Base-by-base conservation (phyloP, 1,284 basidiomycete species). In the Apiotrichum veenhuisii region DNA sequence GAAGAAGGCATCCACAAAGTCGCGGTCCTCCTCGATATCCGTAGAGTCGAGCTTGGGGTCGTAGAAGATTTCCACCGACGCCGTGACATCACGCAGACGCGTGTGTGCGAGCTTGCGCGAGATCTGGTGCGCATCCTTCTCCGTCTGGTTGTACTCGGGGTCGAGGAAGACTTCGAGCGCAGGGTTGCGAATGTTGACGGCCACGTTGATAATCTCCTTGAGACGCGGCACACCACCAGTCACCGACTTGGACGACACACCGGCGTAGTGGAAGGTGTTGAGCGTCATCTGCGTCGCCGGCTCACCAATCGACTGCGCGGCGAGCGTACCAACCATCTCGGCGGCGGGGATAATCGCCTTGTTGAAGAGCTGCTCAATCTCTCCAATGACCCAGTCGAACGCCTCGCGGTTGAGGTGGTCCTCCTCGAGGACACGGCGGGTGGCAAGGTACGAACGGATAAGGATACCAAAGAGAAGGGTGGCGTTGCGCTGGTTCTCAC, bases 151-250 rank as follows among this genome's bases (percentile, higher is more conserved):
- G 40, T 88, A 85, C 52, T 88, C 84, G 30, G 87, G 84, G 2
- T 87, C 83, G 42, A 97, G 84, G 73, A 93, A 97, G 52, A 99
- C 92, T 15, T 86, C 88, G 20, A 97, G 83, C 0, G 92, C 94
- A 0, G 96, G 96, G 0, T 96, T 98, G 79, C 98, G 97, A 83
- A 98, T 97, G 74, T 98, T 95, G 27, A 88, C 89, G 0, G 96
- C 94, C 51, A 98, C 94, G 75, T 98, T 98, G 81, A 99, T 98
- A 67, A 98, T 98, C 77, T 97, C 94, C 80, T 97, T 97, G 61
- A 97, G 77, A 79, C 94, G 91, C 12, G 94, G 94, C 0, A 97
- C 94, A 87, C 94, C 94, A 61, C 97, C 89, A 0, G 94, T 98
- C 50, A 97, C 94, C 79, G 94, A 94, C 81, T 97, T 97, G 73